Evolutionary conservation across 1,139 yeast species (phyloP), one percentile per base, ranked within the genome.

Genomic region (Blastobotrys malaysiensis): DNA sequence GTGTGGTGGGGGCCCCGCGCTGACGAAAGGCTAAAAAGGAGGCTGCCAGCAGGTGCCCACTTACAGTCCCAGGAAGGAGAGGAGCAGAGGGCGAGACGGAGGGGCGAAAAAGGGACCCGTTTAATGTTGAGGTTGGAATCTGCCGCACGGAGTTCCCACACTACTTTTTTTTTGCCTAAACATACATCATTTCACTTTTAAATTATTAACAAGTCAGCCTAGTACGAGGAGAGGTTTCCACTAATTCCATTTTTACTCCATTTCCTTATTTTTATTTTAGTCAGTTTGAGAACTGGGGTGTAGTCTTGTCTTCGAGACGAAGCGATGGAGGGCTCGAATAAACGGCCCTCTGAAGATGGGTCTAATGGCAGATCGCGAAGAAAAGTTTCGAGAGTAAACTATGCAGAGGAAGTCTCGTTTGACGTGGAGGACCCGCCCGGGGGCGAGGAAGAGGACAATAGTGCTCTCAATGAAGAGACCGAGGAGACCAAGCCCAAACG

Each of bases 371-470:
- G 39, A 31, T 52, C 54, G 45, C 61, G 65, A 16, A 60, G 69
- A 26, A 60, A 63, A 47, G 59, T 61, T 18, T 59, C 67, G 19
- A 58, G 69, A 51, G 67, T 66, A 31, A 66, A 66, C 55, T 66
- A 66, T 49, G 67, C 69, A 39, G 69, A 65, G 50, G 67, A 64
- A 43, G 48, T 31, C 13, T 13, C 39, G 5, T 31, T 31, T 31
- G 39, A 22, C 7, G 9, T 22, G 26, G 26, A 31, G 11, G 39
- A 31, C 4, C 39, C 14, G 5, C 39, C 39, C 16, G 39, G 39
- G 11, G 39, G 16, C 39, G 39, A 31, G 7, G 39, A 31, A n/a
- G 39, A 31, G n/a, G 39, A 31, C 26, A 13, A 11, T 26, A 26
- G 9, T 22, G 9, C 13, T 11, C 39, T 5, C 16, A 31, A 31